Base-by-base conservation (phyloP, 1,284 basidiomycete genomes). In the Sporisorium graminicola region DNA sequence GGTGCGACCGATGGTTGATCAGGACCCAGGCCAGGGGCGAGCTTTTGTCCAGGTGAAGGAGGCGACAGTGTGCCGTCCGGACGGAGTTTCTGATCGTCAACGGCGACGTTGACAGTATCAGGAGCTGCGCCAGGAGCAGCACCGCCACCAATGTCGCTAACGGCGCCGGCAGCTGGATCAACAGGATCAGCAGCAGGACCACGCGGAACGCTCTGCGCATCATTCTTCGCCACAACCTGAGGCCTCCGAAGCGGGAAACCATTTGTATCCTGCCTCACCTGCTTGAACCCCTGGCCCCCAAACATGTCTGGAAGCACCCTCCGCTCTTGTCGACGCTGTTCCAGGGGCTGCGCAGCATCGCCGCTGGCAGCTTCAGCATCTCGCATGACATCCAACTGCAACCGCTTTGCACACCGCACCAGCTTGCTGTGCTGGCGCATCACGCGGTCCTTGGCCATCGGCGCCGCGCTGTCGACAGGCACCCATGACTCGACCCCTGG, bases 1-100 rank as follows among this genome's bases (percentile, higher is more conserved):
- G 69, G 63, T 0, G 62, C 55, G 10, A 71, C 69, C 12, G 69
- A 61, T 3, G 33, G 29, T 7, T 16, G 2, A 1, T 71, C 55
- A 0, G 53, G 43, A 20, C 63, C 58, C 5, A 65, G 18, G 22
- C 69, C 69, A 6, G 66, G 60, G 3, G 60, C 37, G 5, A 58
- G 29, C 24, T 63, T 56, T 9, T 42, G 26, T 22, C 13, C 44
- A 27, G 51, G 3, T 7, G 37, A 22, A 14, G 51, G 18, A 42
- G 33, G 24, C 5, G 43, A 20, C 10, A 20, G 8, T 3, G 18
- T 42, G 27, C 53, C 35, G 42, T 43, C 53, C 4, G 43, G 22
- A 16, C 22, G 24, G 31, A 26, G 43, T 29, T 57, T 24, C 54
- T 56, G 56, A 12, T 1, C 33, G 8, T 49, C 44, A 37, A n/a